Evolutionary conservation across 805 yeast genomes (phyloP).

Genomic region (Trichomonascus vanleenenianus): DNA sequence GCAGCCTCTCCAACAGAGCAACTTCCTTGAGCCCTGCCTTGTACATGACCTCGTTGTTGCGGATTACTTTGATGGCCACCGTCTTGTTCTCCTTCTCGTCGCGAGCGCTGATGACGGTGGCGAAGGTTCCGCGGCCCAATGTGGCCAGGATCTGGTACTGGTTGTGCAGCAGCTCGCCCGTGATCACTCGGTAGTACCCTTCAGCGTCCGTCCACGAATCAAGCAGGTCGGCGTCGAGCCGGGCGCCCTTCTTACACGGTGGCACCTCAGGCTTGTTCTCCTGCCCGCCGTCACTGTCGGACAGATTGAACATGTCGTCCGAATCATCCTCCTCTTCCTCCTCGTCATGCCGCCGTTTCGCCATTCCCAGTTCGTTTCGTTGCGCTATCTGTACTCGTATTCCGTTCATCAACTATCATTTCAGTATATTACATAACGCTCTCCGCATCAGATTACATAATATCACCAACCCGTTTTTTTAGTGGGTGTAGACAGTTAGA

Average conservation of each 20-base stretch:
- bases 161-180: conserved; percentile 27
- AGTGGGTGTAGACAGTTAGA: conserved; percentile 26
- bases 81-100: conserved; percentile 17
- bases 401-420: too few relatives aligned
- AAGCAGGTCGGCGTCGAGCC: conserved; percentile 18
- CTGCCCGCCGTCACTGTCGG: not conserved
- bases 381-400: too few relatives aligned
- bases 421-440: too few relatives aligned
- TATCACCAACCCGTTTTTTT: too few relatives aligned
- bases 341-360: too few relatives aligned
- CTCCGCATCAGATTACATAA: too few relatives aligned
- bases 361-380: too few relatives aligned
- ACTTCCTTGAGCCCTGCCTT: conserved; percentile 74
- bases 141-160: conserved; percentile 23
- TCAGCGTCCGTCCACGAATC: conserved; percentile 31
- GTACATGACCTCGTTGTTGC: conserved; percentile 58
- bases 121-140: conserved; percentile 30
- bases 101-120: conserved; percentile 27
- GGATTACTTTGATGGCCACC: conserved; percentile 53
- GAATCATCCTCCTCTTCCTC: too few relatives aligned
- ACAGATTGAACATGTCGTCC: too few relatives aligned
- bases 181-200: conserved; percentile 27
- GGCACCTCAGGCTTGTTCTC: not conserved
- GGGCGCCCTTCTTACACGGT: not conserved
- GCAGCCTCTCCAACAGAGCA: conserved; percentile 59